These are phyloP conservation scores for Penicillium digitatum DNA, from an alignment of 2,329 filamentous ascomycete genomes.

Conservation along the genomic window DNA sequence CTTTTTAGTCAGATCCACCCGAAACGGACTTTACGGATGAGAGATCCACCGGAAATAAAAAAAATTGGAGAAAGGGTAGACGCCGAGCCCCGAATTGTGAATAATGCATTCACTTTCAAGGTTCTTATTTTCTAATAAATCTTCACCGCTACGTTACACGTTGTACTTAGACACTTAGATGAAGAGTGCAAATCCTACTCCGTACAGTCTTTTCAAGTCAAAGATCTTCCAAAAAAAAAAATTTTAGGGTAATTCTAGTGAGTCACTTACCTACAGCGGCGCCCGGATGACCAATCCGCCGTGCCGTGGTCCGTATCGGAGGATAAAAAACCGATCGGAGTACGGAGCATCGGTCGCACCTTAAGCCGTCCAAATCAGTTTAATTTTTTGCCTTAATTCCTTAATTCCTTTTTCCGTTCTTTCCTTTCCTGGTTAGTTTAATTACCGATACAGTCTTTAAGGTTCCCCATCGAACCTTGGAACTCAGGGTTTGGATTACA, in stretches of 20 bases:
- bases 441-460: neutral
- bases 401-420: constrained; percentile 1
- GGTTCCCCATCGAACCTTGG: neutral
- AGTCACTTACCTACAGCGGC: neutral
- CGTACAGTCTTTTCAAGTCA: neutral
- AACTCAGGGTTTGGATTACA: neutral
- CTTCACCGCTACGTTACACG: constrained; percentile 1
- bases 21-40: constrained; percentile 8
- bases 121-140: neutral
- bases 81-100: neutral
- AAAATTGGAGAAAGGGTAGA: constrained; percentile 2
- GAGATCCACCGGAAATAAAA: constrained; percentile 8
- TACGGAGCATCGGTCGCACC: constrained; percentile 2
- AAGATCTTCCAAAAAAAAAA: neutral
- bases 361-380: neutral
- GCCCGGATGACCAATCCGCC: constrained; percentile 10
- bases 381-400: neutral
- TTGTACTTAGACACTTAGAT: neutral
- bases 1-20: constrained; percentile 3
- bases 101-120: neutral
- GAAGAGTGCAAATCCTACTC: neutral
- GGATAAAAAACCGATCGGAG: neutral
- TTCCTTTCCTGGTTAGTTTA: neutral
- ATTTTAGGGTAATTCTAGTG: neutral
- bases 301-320: constrained; percentile 4